phyloP scores from a whole-genome alignment of 2,329 filamentous ascomycete genomes.

The Albophoma yamanashiensis region DNA sequence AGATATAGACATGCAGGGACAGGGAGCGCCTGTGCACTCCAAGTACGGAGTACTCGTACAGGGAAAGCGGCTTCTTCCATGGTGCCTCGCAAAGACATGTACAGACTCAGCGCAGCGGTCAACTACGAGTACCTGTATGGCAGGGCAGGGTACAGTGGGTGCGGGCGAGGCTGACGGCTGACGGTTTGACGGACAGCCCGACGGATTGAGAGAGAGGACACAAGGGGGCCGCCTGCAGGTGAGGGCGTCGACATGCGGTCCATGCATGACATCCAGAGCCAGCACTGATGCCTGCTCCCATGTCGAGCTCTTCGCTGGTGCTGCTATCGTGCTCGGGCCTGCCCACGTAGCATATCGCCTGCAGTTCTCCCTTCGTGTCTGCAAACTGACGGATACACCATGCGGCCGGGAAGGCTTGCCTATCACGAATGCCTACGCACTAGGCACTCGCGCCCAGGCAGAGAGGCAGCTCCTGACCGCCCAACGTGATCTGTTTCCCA shows the following conservation, averaged over 20 bases:
- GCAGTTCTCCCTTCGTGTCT: not conserved
- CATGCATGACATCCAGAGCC: not conserved
- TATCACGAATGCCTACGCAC: not conserved
- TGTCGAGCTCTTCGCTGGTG: not conserved
- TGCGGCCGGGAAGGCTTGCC: not conserved
- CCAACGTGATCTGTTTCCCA: not conserved
- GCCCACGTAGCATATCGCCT: not conserved
- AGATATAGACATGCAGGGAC: not conserved
- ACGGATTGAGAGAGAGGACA: not conserved
- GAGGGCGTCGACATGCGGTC: slow-evolving; percentile 12
- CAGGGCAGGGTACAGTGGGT: not conserved
- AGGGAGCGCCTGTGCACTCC: not conserved
- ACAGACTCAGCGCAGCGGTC: no score
- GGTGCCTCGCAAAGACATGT: not conserved
- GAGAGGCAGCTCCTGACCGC: not conserved
- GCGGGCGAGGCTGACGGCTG: not conserved
- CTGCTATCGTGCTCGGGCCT: not conserved
- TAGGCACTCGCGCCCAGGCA: not conserved
- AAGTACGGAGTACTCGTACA: no score
- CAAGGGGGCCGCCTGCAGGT: slow-evolving; percentile 10
- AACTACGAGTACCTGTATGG: no score
- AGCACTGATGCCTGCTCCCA: not conserved
- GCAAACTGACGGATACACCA: not conserved
- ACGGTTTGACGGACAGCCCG: not conserved
- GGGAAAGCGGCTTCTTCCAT: not conserved